phyloP scores from a whole-genome alignment of 805 yeast species.

The Cyberlindnera misumaiensis region DNA sequence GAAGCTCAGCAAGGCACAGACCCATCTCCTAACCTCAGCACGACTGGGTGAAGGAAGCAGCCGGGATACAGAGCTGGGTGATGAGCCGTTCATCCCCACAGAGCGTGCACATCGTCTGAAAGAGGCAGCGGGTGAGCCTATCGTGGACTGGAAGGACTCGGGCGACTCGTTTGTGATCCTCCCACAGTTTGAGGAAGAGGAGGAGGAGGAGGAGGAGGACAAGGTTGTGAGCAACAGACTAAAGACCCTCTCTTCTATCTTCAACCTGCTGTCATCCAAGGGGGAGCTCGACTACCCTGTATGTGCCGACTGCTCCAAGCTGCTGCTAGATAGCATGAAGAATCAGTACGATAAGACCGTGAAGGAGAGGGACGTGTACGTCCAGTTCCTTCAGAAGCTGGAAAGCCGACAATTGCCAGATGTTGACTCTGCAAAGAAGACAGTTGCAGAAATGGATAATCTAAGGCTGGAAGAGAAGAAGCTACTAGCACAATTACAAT shows the following conservation, averaged over 20 bases:
- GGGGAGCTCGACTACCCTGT: constrained; percentile 82
- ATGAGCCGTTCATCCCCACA: constrained; percentile 22
- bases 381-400: constrained; percentile 64
- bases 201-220: constrained; percentile 22
- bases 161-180: constrained; percentile 23
- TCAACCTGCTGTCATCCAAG: constrained; percentile 63
- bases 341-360: constrained; percentile 64
- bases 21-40: constrained; percentile 41
- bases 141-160: constrained; percentile 9
- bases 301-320: constrained; percentile 77
- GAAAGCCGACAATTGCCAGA: constrained; percentile 47
- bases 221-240: constrained; percentile 40
- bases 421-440: constrained; percentile 17
- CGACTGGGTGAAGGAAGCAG: constrained; percentile 19
- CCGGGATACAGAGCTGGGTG: constrained; percentile 8
- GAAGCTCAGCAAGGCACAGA: constrained; percentile 48
- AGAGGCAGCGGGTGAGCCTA: constrained; percentile 2
- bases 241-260: constrained; percentile 54
- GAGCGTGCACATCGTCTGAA: constrained; percentile 12
- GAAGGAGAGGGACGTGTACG: constrained; percentile 72
- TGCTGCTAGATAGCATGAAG: constrained; percentile 57
- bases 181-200: constrained; percentile 22
- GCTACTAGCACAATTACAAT: constrained; percentile 39
- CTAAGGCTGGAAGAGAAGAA: constrained; percentile 35
- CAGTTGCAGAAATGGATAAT: constrained; percentile 17